phyloP scores from a whole-genome alignment of 768 basidiomycete genomes.

The Lanmaoa pseudosensibilis region DNA sequence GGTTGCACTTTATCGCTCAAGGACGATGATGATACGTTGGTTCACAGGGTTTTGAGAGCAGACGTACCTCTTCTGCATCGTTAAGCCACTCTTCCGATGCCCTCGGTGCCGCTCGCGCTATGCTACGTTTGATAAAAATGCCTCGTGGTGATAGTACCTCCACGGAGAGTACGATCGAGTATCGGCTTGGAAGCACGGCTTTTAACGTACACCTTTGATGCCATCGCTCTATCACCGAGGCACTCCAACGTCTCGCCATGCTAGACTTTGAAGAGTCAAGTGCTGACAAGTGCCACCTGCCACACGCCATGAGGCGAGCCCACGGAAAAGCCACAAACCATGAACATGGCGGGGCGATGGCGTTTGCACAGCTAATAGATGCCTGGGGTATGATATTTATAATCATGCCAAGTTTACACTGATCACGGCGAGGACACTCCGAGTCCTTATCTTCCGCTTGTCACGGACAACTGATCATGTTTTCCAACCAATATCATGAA shows the following conservation, averaged over 20 bases:
- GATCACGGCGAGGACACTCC: too few species aligned
- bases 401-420: too few species aligned
- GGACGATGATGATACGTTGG: too few species aligned
- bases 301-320: neutral
- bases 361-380: too few species aligned
- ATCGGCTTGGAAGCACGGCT: neutral
- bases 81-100: neutral
- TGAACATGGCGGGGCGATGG: too few species aligned
- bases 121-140: neutral
- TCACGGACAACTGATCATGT: neutral
- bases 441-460: neutral
- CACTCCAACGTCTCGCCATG: neutral
- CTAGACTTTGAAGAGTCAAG: neutral
- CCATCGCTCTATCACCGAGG: neutral
- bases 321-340: neutral
- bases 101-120: neutral
- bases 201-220: neutral
- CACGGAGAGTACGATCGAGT: neutral
- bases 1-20: too few species aligned
- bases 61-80: too few species aligned
- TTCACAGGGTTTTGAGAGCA: neutral
- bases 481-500: neutral
- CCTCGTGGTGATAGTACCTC: neutral
- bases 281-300: neutral
- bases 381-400: too few species aligned